Evolutionary conservation across 352 stramenopile genomes (phyloP), one percentile per base, ranked within the genome.

Genomic region (Phytopythium boreale): DNA sequence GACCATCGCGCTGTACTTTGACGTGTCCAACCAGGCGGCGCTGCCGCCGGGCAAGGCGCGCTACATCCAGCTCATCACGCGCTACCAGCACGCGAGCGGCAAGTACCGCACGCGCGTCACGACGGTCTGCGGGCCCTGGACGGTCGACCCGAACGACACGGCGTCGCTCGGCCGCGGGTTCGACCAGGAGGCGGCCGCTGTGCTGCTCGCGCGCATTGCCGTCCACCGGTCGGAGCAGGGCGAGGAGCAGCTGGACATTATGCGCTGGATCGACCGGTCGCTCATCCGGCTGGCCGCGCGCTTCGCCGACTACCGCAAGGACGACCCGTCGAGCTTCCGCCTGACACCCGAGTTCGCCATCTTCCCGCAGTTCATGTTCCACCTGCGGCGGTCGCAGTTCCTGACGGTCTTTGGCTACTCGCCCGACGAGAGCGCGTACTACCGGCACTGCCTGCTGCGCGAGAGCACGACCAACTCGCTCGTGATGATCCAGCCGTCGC

Each of bases 321-420:
- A 99, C 73, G 95, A 99, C 71, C 96, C 97, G 36, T 96, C 85
- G 59, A 98, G 84, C 43, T 99, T 99, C 77, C 88, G 93, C 0
- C 81, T 99, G 44, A 92, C 93, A 53, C 84, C 92, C 24, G 97
- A 99, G 87, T 99, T 99, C 70, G 92, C 91, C 58, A 97, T 99
- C 65, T 99, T 99, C 78, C 98, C 98, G 52, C 98, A 99, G 80
- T 99, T 99, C 75, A 99, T 99, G 90, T 99, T 99, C 82, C 97
- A 99, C 84, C 71, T 99, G 59, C 89, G 98, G 41, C 87, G 98
- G 34, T 99, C 96, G 47, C 97, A 99, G 80, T 99, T 99, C 76
- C 80, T 99, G 62, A 98, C 99, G 37, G 86, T 99, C 37, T 99
- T 99, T 73, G 99, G 99, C 64, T 99, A 97, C 67, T 98, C 89